Conservation (phyloP, 345 rosid species). For the Orychophragmus violaceus region DNA sequence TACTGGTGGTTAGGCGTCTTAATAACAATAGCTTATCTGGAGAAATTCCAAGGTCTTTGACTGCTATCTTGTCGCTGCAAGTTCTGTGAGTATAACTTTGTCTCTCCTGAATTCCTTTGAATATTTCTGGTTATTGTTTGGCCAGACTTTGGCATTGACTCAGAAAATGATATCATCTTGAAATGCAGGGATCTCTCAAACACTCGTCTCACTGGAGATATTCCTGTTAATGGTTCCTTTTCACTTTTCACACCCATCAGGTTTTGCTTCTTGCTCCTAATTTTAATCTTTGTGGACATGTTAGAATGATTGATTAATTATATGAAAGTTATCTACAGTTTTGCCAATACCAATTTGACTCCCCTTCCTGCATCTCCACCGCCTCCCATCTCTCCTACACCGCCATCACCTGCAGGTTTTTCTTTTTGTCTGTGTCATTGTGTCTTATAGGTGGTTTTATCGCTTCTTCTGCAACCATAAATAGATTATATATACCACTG, state of each 20-base stretch:
- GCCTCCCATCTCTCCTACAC: conserved; percentile 33
- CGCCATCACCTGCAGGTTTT: conserved; percentile 32
- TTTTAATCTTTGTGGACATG: neutral
- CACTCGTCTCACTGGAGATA: conserved; percentile 34
- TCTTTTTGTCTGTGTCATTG: conserved; percentile 6
- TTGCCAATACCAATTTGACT: conserved; percentile 23
- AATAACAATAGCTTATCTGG: conserved; percentile 36
- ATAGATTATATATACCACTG: neutral
- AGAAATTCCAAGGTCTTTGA: conserved; percentile 38
- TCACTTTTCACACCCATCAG: conserved; percentile 42
- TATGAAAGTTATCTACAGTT: conserved; percentile 27
- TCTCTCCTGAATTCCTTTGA: neutral
- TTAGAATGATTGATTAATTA: conserved; percentile 4
- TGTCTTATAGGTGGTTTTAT: neutral
- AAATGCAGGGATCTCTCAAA: conserved; percentile 34
- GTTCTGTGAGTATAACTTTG: conserved; percentile 31
- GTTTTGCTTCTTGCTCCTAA: conserved; percentile 18
- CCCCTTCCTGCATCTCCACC: conserved; percentile 33
- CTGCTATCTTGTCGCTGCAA: conserved; percentile 27
- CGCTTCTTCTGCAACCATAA: neutral
- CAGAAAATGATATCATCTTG: conserved; percentile 16
- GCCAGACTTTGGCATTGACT: neutral
- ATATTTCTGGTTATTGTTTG: neutral
- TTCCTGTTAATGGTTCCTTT: conserved; percentile 39
- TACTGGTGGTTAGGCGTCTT: conserved; percentile 34